phyloP scores from a whole-genome alignment of 1,284 basidiomycete genomes.

The Malassezia arunalokei region DNA sequence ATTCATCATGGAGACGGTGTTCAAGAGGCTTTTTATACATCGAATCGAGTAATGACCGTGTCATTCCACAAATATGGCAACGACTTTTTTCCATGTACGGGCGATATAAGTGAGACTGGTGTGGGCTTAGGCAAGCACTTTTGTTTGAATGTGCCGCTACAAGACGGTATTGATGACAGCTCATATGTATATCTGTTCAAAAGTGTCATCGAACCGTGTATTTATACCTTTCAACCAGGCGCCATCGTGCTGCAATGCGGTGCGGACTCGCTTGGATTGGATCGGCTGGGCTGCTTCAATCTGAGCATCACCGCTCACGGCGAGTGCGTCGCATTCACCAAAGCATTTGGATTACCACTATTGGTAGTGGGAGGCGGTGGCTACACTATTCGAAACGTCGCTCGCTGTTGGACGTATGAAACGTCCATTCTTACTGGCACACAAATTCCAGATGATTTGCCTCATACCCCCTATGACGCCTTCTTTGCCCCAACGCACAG shows the following conservation, averaged over 20 bases:
- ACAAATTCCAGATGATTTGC: constrained; percentile 70
- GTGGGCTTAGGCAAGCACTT: constrained; percentile 70
- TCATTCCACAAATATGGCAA: constrained; percentile 99
- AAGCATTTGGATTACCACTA: constrained; percentile 77
- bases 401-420: constrained; percentile 97
- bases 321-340: constrained; percentile 91
- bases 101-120: constrained; percentile 41
- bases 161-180: constrained; percentile 93
- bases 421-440: constrained; percentile 67
- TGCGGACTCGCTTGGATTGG: constrained; percentile 87
- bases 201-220: constrained; percentile 84
- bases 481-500: constrained; percentile 88
- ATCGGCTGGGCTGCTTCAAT: constrained; percentile 91
- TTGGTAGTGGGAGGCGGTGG: constrained; percentile 88
- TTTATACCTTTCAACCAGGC: constrained; percentile 74
- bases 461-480: constrained; percentile 75
- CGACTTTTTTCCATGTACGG: constrained; percentile 65
- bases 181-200: constrained; percentile 93
- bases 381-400: constrained; percentile 80
- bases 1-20: constrained; percentile 99
- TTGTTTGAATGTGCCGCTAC: constrained; percentile 83
- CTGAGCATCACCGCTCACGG: constrained; percentile 97
- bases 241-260: constrained; percentile 94
- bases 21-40: constrained; percentile 96
- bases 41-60: constrained; percentile 92